A percentile compares a stretch with the other conserved stretches of the same genome.
Conservation (phyloP, 306 rosid genomes). For the Biancaea sappan region DNA sequence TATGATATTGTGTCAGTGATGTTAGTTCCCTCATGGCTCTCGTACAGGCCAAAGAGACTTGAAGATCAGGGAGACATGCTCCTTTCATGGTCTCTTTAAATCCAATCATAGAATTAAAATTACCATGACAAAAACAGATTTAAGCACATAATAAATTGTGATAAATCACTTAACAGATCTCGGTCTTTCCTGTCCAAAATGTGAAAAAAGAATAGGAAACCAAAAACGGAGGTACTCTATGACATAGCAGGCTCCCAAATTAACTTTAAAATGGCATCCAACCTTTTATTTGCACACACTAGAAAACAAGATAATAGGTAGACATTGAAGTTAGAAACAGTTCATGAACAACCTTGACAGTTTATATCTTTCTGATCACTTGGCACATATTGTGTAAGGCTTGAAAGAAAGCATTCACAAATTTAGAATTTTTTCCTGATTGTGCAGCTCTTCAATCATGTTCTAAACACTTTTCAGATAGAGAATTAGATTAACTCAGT, state of each 20-base stretch:
- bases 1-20: not conserved
- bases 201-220: not conserved
- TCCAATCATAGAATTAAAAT: slow-evolving; percentile 4
- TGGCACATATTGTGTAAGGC: not conserved
- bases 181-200: not conserved
- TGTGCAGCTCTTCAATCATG: not conserved
- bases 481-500: not conserved
- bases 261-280: not conserved
- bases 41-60: slow-evolving; percentile 14
- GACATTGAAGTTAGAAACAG: not conserved
- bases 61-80: slow-evolving; percentile 10
- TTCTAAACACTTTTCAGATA: not conserved
- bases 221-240: not conserved
- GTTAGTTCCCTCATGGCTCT: slow-evolving; percentile 12
- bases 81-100: slow-evolving; percentile 11
- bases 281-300: not conserved
- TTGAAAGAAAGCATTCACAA: not conserved
- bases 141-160: not conserved
- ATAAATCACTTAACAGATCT: not conserved
- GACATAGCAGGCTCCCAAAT: not conserved
- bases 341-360: not conserved
- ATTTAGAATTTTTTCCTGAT: not conserved
- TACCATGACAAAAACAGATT: slow-evolving; percentile 2
- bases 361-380: not conserved
- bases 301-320: not conserved